Evolutionary conservation across 2,329 filamentous ascomycete species (phyloP).

Genomic region (Oidium heveae): DNA sequence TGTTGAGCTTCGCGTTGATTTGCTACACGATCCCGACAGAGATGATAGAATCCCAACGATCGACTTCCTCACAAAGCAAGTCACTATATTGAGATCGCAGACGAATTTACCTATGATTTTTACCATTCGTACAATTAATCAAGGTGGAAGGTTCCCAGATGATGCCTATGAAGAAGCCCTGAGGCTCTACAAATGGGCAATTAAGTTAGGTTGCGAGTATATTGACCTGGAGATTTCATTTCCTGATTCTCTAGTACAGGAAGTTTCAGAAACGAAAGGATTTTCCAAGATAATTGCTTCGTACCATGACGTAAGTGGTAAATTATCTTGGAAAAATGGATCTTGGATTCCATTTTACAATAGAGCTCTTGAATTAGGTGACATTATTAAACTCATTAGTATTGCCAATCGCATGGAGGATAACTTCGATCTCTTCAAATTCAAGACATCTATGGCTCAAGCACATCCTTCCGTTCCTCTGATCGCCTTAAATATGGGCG

Average conservation of each 20-base stretch:
- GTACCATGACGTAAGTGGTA: conserved; percentile 65
- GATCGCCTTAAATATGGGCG: conserved; percentile 91
- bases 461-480: conserved; percentile 50
- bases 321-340: conserved; percentile 72
- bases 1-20: conserved; percentile 78
- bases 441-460: conserved; percentile 50
- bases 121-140: conserved; percentile 62
- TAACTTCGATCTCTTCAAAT: conserved; percentile 63
- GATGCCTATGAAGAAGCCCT: conserved; percentile 43
- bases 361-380: conserved; percentile 65
- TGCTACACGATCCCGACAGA: conserved; percentile 40
- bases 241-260: conserved; percentile 47
- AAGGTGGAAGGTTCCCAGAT: conserved; percentile 77
- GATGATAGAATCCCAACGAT: conserved; percentile 27
- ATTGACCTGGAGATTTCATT: conserved; percentile 81
- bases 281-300: conserved; percentile 75
- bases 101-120: conserved; percentile 69
- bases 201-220: conserved; percentile 74
- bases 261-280: conserved; percentile 38
- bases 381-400: conserved; percentile 86
- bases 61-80: conserved; percentile 60
- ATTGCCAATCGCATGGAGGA: conserved; percentile 52
- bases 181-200: conserved; percentile 49
- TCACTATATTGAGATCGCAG: conserved; percentile 49
- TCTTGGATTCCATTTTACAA: conserved; percentile 85